Evolutionary conservation across 2,329 filamentous ascomycete species (phyloP), one percentile per base, ranked within the genome.

Genomic region (Arthroderma sp.): DNA sequence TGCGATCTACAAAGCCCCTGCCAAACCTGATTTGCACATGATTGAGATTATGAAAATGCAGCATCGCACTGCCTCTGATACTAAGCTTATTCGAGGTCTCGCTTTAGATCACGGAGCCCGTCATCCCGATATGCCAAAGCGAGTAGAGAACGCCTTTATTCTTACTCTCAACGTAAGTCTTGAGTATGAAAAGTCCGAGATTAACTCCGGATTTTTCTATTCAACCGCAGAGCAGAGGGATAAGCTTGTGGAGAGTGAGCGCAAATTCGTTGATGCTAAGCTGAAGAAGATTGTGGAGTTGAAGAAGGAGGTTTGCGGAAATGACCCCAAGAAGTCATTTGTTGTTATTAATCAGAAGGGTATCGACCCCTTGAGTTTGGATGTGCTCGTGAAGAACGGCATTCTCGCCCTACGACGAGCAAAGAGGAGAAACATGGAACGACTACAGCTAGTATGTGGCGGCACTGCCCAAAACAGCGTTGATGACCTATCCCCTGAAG

Each of bases 31-130:
- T 75, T 75, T 98, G 68, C 91, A 97, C 78, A 98, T 98, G 93
- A 81, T 98, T 64, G 93, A 98, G 76, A 97, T 98, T 67, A 98
- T 98, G 93, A 97, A 95, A 73, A 97, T 98, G 91, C 93, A 98
- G 77, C 93, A 98, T 77, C 87, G 91, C 65, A 90, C 88, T 55
- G 91, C 91, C 59, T 88, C 93, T 33, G 93, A 98, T 73, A 98
- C 93, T 58, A 90, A 95, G 73, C 83, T 98, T 59, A 96, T 98
- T 72, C 84, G 87, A 63, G 93, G 93, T 60, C 79, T 98, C 59
- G 93, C 89, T 8, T 78, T 98, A 60, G 93, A 98, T 68, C 93
- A 98, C 73, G 93, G 93, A 64, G 91, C 93, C 11, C 83, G 93
- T 68, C 93, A 98, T 74, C 93, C 93, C 2, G 93, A 98, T 69